These are phyloP conservation scores for Pulveroboletus sp. DNA, from an alignment of 768 basidiomycete species.

Conservation along the genomic window DNA sequence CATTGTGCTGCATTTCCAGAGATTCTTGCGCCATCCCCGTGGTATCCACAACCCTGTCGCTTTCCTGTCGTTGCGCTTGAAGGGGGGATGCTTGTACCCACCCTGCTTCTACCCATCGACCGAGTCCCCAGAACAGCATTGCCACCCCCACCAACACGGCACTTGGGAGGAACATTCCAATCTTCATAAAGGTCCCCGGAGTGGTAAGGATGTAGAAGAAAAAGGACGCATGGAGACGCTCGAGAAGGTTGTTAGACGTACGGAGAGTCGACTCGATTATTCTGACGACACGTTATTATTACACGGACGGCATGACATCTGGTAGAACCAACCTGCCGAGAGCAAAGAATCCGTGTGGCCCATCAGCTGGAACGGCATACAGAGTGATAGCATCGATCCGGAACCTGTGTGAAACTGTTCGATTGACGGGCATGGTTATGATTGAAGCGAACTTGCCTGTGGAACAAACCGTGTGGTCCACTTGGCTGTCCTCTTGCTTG, in stretches of 20 bases:
- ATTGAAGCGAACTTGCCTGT: too few relatives aligned
- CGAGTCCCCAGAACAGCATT: constrained; percentile 81
- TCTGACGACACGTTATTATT: constrained; percentile 35
- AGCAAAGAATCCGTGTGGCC: constrained; percentile 94
- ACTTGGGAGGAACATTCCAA: constrained; percentile 87
- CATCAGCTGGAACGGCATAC: constrained; percentile 79
- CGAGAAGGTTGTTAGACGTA: constrained; percentile 90
- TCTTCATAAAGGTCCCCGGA: constrained; percentile 72
- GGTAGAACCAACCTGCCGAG: constrained; percentile 67
- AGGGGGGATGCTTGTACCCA: constrained; percentile 37
- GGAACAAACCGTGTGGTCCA: constrained; percentile 87
- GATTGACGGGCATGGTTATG: too few relatives aligned
- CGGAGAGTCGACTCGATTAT: constrained; percentile 84
- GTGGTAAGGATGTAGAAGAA: constrained; percentile 80
- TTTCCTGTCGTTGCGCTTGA: neutral
- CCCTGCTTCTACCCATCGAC: constrained; percentile 63
- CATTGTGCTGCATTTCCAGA: too few relatives aligned
- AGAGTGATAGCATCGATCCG: constrained; percentile 93
- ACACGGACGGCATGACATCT: neutral
- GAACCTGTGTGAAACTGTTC: constrained; percentile 48
- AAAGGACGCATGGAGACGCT: constrained; percentile 95
- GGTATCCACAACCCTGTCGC: too few relatives aligned
- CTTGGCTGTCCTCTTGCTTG: constrained; percentile 78
- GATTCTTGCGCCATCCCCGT: too few relatives aligned
- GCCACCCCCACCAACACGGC: constrained; percentile 79